Conservation (phyloP, 257 asterid species). For the Schizonepeta tenuifolia region DNA sequence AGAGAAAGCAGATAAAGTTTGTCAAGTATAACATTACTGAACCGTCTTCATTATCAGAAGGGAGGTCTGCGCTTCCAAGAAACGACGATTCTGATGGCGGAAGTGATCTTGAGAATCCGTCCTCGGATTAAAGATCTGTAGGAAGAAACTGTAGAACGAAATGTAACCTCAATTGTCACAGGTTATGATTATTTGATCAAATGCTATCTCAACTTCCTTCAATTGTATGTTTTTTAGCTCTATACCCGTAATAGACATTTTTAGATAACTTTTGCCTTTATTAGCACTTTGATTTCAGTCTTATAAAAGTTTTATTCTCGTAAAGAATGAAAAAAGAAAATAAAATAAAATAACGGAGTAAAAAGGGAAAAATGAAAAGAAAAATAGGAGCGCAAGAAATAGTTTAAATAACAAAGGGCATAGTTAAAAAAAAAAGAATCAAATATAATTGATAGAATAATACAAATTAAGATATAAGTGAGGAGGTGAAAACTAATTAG, state of each 20-base stretch:
- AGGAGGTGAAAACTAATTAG: no score
- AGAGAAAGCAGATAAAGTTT: slow-evolving; percentile 46
- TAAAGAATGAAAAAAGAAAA: no score
- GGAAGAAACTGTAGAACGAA: neutral
- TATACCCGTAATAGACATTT: neutral
- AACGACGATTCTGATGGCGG: slow-evolving; percentile 44
- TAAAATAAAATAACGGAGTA: no score
- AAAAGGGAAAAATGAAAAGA: no score
- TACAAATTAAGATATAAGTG: no score
- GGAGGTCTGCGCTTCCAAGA: slow-evolving; percentile 18
- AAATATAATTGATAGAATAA: no score
- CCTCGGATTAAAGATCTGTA: slow-evolving; percentile 39
- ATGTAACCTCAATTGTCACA: neutral
- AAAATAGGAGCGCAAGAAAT: no score
- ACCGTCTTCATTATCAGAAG: slow-evolving; percentile 33
- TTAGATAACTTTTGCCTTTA: neutral
- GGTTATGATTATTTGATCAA: neutral
- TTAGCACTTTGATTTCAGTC: neutral
- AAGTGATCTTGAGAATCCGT: slow-evolving; percentile 61
- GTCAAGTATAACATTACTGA: slow-evolving; percentile 48
- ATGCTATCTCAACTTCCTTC: neutral
- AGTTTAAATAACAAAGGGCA: no score
- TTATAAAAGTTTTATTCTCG: no score
- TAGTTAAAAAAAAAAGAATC: no score
- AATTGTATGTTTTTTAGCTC: neutral